phyloP scores from a whole-genome alignment of 768 basidiomycete genomes.

The Rhizopogon sp. region DNA sequence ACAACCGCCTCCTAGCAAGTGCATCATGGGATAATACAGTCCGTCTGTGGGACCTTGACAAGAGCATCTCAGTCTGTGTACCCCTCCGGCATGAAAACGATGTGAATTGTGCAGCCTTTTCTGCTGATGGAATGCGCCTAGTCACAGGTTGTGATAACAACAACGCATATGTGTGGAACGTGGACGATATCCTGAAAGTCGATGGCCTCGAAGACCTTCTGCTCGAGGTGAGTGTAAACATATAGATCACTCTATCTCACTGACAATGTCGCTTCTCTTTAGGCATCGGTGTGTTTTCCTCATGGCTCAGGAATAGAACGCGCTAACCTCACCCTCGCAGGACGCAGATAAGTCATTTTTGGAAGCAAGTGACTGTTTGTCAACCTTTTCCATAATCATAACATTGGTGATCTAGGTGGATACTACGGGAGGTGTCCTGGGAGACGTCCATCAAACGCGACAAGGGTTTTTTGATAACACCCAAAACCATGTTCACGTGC shows the following conservation, averaged over 20 bases:
- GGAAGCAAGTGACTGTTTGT: too few relatives aligned
- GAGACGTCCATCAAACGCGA: too few relatives aligned
- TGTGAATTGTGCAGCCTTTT: not conserved
- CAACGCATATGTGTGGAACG: not conserved
- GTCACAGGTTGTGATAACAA: not conserved
- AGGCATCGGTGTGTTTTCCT: too few relatives aligned
- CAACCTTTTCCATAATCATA: too few relatives aligned
- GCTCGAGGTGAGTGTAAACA: not conserved
- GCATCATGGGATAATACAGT: slow-evolving; percentile 1
- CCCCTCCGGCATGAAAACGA: not conserved
- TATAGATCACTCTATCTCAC: not conserved
- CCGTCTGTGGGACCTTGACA: slow-evolving; percentile 8
- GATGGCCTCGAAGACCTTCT: not conserved
- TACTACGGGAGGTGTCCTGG: too few relatives aligned
- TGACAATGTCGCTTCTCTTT: too few relatives aligned
- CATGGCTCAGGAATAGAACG: too few relatives aligned
- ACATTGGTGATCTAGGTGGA: too few relatives aligned
- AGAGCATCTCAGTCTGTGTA: not conserved
- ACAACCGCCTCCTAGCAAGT: not conserved
- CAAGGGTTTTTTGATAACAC: too few relatives aligned
- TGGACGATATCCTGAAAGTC: not conserved
- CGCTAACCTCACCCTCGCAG: too few relatives aligned
- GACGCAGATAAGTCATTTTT: too few relatives aligned
- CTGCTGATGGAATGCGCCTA: not conserved
- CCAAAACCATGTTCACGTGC: too few relatives aligned